Base-by-base conservation (phyloP, 495 filamentous ascomycete genomes). In the Talaromyces liani region DNA sequence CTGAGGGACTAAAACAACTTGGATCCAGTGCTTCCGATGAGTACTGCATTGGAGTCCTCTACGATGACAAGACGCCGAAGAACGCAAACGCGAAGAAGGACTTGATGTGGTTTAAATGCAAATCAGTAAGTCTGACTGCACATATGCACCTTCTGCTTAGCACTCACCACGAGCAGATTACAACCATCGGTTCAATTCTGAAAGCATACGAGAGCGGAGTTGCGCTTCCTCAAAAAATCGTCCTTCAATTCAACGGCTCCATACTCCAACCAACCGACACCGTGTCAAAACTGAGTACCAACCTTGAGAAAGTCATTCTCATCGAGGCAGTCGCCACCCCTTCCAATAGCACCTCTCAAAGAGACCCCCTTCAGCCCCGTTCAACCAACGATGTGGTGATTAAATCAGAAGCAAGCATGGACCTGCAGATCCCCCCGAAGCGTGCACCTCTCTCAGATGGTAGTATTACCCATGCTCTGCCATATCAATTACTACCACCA, bases 21-120 rank as follows among this genome's bases (percentile, higher is more conserved):
- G 51, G 25, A 14, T 55, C 51, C 12, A n/a, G 20, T 58, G 56
- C 7, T 7, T 27, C 27, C 29, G n/a, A 22, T 33, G 31, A 58
- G 31, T 33, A 33, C 29, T 58, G 27, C 20, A 27, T 58, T n/a
- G 56, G 56, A 58, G 31, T 58, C 16, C 56, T 58, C 5, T 58
- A 58, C 24, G 56, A 36, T 25, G 56, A 58, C 31, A 36, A 20
- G 10, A 58, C 27, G 4, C n/a, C 31, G 0, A 14, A 34, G 18
- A 18, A 58, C 29, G 56, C 56, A 58, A 16, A 58, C 29, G 27
- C 31, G 2, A 34, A 58, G 12, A 58, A 18, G 16, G 56, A 58
- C n/a, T 20, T 58, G 18, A 58, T 58, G 56, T 58, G 56, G 56
- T 18, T 58, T 12, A 58, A 58, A 22, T 36, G 53, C 12, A 29